A percentile compares a stretch with the other conserved stretches of the same genome.
These are phyloP conservation scores for Neurospora sp. DNA, from an alignment of 495 filamentous ascomycete species.

Conservation along the genomic window DNA sequence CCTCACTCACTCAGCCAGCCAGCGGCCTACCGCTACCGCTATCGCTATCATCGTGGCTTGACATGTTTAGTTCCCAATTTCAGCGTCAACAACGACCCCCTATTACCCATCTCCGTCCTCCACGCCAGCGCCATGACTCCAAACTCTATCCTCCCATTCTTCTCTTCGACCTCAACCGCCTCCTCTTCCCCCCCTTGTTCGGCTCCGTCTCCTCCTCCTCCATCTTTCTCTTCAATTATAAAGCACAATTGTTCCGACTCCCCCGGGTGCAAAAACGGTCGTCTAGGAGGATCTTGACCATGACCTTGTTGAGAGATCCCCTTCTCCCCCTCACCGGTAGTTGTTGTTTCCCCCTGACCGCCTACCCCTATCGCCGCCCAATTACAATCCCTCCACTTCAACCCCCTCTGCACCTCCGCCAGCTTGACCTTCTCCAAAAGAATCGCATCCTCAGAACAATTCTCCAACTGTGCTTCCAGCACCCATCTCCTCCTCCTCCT, in stretches of 20 bases:
- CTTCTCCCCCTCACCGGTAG: conserved; percentile 13
- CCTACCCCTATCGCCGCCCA: conserved; percentile 27
- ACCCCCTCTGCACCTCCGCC: conserved; percentile 33
- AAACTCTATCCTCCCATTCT: conserved; percentile 54
- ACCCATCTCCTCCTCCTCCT: conserved; percentile 36
- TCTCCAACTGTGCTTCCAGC: conserved; percentile 91
- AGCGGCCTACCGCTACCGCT: not conserved
- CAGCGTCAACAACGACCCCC: conserved; percentile 77
- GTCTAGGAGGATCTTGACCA: not conserved
- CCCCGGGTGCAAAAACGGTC: conserved; percentile 64
- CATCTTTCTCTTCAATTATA: conserved; percentile 57
- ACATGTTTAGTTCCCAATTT: conserved; percentile 51
- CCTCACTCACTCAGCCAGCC: not conserved
- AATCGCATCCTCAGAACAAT: conserved; percentile 63
- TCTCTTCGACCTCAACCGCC: conserved; percentile 24
- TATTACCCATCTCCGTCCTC: conserved; percentile 82
- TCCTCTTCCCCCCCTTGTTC: conserved; percentile 35
- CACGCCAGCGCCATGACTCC: conserved; percentile 81
- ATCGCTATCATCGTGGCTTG: conserved; percentile 7
- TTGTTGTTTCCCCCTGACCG: not conserved
- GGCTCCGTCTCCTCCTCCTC: not conserved
- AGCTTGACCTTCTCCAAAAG: conserved; percentile 47
- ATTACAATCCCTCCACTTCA: conserved; percentile 39
- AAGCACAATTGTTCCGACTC: conserved; percentile 93
- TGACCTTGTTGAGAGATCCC: conserved; percentile 3